Percentiles rank a stretch among this genome's conserved stretches.
Evolutionary conservation across 768 basidiomycete genomes (phyloP).

Genomic region (Podaxis mareebaensis): DNA sequence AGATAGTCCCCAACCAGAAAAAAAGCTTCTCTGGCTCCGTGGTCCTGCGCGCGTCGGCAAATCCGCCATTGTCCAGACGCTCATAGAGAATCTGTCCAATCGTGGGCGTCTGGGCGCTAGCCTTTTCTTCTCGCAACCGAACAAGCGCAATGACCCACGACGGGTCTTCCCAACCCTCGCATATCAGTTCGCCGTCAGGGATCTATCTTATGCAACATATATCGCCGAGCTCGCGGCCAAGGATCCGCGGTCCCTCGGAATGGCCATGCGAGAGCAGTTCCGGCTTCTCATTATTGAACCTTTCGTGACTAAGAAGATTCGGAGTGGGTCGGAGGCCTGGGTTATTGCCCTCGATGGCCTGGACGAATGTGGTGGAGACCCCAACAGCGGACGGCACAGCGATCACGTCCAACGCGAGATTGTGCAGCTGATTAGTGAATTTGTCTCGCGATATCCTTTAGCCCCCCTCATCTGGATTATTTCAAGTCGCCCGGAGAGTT

Average conservation of each 20-base stretch:
- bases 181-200: slow-evolving; percentile 20
- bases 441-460: slow-evolving; percentile 14
- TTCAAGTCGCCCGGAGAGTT: slow-evolving; percentile 27
- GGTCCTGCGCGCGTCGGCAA: slow-evolving; percentile 29
- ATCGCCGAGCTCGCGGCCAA: slow-evolving; percentile 12
- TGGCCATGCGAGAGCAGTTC: slow-evolving; percentile 17
- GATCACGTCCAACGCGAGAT: slow-evolving; percentile 19
- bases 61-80: slow-evolving; percentile 29
- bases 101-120: slow-evolving; percentile 16
- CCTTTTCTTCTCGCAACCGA: slow-evolving; percentile 23
- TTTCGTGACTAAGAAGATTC: not conserved
- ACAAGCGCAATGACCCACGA: not conserved
- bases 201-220: slow-evolving; percentile 4
- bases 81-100: slow-evolving; percentile 21
- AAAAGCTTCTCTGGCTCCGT: slow-evolving; percentile 21
- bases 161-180: slow-evolving; percentile 24
- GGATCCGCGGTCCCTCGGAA: slow-evolving; percentile 10
- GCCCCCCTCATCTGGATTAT: slow-evolving; percentile 17
- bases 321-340: not conserved
- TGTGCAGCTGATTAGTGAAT: slow-evolving; percentile 14
- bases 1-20: not conserved
- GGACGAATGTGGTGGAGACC: no score
- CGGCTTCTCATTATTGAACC: slow-evolving; percentile 19
- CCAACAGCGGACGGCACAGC: not conserved
- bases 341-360: slow-evolving; percentile 15